Conservation (phyloP, 208 protist genomes). For the Trypanosoma boissoni region DNA sequence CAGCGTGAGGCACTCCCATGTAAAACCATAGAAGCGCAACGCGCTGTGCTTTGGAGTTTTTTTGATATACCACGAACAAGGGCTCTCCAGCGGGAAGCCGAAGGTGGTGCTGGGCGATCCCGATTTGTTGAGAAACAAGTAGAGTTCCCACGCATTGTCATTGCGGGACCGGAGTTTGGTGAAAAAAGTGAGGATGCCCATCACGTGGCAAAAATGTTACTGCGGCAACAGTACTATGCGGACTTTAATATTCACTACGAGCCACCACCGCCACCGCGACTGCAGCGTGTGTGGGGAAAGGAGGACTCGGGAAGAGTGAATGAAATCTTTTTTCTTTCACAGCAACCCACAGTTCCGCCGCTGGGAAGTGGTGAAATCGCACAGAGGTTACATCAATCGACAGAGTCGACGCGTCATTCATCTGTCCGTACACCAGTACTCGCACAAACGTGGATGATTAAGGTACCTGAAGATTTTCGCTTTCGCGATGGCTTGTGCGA, state of each 20-base stretch:
- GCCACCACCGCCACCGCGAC: neutral
- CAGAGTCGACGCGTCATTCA: too few relatives aligned
- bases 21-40: constrained; percentile 1
- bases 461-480: constrained; percentile 14
- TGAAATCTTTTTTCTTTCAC: too few relatives aligned
- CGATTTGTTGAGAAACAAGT: constrained; percentile 27
- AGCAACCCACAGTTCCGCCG: too few relatives aligned
- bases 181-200: constrained; percentile 35
- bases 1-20: constrained; percentile 14
- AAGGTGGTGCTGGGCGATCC: neutral
- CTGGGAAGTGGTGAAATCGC: too few relatives aligned
- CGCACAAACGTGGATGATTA: neutral
- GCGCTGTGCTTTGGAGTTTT: constrained; percentile 17
- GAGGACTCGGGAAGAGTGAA: too few relatives aligned
- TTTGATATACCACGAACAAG: constrained; percentile 18
- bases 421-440: neutral
- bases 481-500: constrained; percentile 31
- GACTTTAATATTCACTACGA: constrained; percentile 32
- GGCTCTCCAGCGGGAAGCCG: neutral
- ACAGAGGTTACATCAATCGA: too few relatives aligned
- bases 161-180: constrained; percentile 41
- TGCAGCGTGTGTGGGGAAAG: too few relatives aligned
- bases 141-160: constrained; percentile 71
- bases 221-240: constrained; percentile 48
- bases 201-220: constrained; percentile 29